A percentile compares a stretch with the other conserved stretches of the same genome.
Evolutionary conservation across 768 basidiomycete genomes (phyloP).

Genomic region (Naganishia vaughanmartiniae): DNA sequence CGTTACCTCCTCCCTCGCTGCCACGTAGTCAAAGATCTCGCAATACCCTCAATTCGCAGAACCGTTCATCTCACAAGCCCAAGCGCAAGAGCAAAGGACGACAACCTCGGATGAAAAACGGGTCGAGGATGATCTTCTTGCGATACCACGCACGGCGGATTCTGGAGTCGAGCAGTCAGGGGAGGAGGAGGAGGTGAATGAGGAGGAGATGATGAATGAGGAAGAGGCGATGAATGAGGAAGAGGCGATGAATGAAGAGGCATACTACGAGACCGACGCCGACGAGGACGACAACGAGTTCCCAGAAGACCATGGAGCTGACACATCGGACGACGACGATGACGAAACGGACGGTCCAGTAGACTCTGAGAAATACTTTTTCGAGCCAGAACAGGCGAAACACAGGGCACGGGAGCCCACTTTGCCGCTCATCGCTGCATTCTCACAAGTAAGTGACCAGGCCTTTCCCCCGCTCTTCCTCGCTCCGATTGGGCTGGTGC

Average conservation of each 20-base stretch:
- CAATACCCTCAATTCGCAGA: no score
- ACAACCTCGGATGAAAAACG: neutral
- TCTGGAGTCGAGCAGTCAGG: neutral
- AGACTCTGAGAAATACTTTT: slow-evolving; percentile 10
- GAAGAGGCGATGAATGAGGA: slow-evolving; percentile 16
- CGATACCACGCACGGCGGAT: no score
- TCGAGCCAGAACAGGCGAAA: slow-evolving; percentile 35
- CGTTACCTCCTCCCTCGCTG: no score
- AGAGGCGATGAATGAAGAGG: slow-evolving; percentile 1
- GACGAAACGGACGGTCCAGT: slow-evolving; percentile 37
- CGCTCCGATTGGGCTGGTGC: neutral
- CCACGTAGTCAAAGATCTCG: no score
- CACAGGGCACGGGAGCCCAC: slow-evolving; percentile 39
- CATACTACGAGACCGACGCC: neutral
- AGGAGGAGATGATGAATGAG: neutral
- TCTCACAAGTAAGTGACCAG: slow-evolving; percentile 22
- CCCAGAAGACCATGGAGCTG: slow-evolving; percentile 43
- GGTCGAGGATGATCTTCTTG: slow-evolving; percentile 19
- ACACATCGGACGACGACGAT: slow-evolving; percentile 55
- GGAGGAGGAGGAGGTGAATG: neutral
- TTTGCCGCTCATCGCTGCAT: slow-evolving; percentile 14
- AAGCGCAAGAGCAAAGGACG: neutral
- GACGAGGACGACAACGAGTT: slow-evolving; percentile 56
- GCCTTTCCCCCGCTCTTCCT: no score
- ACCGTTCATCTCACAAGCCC: neutral